Evolutionary conservation across 768 basidiomycete genomes (phyloP), one percentile per base, ranked within the genome.

Genomic region (Pleurotus ostreatus): DNA sequence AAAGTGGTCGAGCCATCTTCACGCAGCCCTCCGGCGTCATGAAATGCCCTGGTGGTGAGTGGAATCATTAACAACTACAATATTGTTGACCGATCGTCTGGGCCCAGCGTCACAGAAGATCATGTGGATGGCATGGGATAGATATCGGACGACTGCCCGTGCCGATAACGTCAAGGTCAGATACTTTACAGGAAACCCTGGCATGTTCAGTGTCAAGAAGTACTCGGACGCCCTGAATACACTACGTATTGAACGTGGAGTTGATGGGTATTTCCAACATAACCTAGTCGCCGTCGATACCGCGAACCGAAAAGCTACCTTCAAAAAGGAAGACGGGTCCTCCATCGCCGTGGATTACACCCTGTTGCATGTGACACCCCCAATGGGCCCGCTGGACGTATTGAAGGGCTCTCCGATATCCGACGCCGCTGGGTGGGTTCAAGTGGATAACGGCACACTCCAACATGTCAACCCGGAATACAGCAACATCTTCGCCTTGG

Each of bases 41-140:
- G 66, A 99, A 99, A 71, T 98, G 95, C 68, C 89, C 94, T 63
- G 88, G 92, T 74, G 90, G 91, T 89, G 63, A 61, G 68, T 56
- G 25, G 26, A 61, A 49, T 15, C 23, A 6, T 43, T 2, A 40
- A 49, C 44, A 6, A n/a, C 11, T 30, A 23, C 34, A 22, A 16
- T 5, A 38, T 12, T 26, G 20, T 11, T 55, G 20, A 15, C 16
- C 44, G 2, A 34, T 25, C 23, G 20, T 43, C 13, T 60, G 49
- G 23, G 41, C 18, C 18, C 61, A 90, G 89, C 87, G 13, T 89
- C 90, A 16, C 90, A 93, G 66, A 94, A 95, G 71, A 89, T 94
- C 54, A 94, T 96, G 90, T 96, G 93, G 92, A 92, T 94, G 89
- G 89, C 91, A 46, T 93, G 91, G 90, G 91, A 94, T 66, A 76